Evolutionary conservation across 208 protist genomes (phyloP).

Genomic region (Trypanosoma boissoni): DNA sequence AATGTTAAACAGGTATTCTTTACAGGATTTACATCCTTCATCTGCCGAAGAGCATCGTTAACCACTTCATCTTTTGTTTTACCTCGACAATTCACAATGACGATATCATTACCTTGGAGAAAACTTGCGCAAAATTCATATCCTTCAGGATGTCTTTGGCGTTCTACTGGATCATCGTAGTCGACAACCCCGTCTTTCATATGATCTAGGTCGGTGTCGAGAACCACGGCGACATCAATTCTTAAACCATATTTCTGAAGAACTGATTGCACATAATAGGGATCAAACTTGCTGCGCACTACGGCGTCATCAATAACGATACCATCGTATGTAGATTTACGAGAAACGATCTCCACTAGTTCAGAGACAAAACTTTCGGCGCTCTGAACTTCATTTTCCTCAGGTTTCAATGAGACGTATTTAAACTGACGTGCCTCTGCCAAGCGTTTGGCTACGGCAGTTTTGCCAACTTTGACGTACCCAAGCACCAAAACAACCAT

Average conservation of each 20-base stretch:
- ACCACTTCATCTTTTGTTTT: constrained; percentile 35
- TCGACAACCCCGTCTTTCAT: constrained; percentile 45
- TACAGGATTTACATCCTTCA: constrained; percentile 30
- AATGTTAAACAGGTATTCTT: constrained; percentile 36
- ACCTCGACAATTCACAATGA: constrained; percentile 46
- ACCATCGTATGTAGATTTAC: constrained; percentile 42
- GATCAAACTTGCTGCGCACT: constrained; percentile 63
- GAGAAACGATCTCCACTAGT: constrained; percentile 35
- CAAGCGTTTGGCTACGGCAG: constrained; percentile 57
- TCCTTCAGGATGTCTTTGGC: constrained; percentile 64
- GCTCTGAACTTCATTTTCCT: constrained; percentile 9
- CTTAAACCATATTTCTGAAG: constrained; percentile 50
- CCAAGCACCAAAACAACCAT: constrained; percentile 75
- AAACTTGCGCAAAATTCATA: constrained; percentile 67
- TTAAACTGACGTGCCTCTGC: constrained; percentile 46
- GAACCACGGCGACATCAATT: constrained; percentile 57
- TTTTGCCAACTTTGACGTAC: constrained; percentile 70
- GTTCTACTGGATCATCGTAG: constrained; percentile 35
- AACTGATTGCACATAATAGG: constrained; percentile 66
- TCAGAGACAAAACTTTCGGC: constrained; percentile 33
- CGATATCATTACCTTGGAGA: constrained; percentile 24
- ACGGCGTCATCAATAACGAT: constrained; percentile 83
- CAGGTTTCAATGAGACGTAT: constrained; percentile 59
- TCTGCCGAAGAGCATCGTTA: constrained; percentile 29
- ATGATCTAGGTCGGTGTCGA: constrained; percentile 44